A percentile compares a stretch with the other conserved stretches of the same genome.
Evolutionary conservation across 345 rosid species (phyloP).

Genomic region (Moringa oleifera): DNA sequence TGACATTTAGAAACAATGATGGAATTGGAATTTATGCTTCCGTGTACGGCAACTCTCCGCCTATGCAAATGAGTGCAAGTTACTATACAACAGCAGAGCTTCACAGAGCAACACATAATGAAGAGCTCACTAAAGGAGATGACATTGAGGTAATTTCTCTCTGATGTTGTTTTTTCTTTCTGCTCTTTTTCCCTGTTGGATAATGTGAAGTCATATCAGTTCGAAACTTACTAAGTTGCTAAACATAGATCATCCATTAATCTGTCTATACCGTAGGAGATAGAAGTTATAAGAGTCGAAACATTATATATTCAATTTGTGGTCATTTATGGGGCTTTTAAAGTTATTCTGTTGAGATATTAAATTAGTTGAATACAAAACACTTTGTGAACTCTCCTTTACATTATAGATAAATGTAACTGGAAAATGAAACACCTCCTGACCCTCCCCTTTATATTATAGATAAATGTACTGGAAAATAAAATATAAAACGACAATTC

Average conservation of each 20-base stretch:
- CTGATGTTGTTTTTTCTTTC: constrained; percentile 7
- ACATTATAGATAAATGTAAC: too few relatives aligned
- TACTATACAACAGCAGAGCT: constrained; percentile 66
- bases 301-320: not conserved
- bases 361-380: too few relatives aligned
- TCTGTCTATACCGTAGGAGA: not conserved
- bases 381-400: too few relatives aligned
- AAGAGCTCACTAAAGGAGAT: constrained; percentile 63
- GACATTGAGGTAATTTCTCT: constrained; percentile 56
- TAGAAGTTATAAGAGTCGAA: not conserved
- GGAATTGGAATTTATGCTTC: constrained; percentile 86
- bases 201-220: not conserved
- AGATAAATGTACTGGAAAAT: too few relatives aligned
- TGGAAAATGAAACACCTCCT: too few relatives aligned
- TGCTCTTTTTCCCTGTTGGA: not conserved
- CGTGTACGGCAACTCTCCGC: constrained; percentile 58
- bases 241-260: not conserved
- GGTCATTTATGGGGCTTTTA: not conserved
- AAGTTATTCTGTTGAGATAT: not conserved
- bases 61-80: constrained; percentile 95
- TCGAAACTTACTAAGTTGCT: not conserved
- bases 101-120: constrained; percentile 64
- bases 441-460: too few relatives aligned
- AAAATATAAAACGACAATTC: too few relatives aligned
- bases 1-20: constrained; percentile 59